phyloP scores from a whole-genome alignment of 345 rosid species.

The Hibiscus tridactylites region DNA sequence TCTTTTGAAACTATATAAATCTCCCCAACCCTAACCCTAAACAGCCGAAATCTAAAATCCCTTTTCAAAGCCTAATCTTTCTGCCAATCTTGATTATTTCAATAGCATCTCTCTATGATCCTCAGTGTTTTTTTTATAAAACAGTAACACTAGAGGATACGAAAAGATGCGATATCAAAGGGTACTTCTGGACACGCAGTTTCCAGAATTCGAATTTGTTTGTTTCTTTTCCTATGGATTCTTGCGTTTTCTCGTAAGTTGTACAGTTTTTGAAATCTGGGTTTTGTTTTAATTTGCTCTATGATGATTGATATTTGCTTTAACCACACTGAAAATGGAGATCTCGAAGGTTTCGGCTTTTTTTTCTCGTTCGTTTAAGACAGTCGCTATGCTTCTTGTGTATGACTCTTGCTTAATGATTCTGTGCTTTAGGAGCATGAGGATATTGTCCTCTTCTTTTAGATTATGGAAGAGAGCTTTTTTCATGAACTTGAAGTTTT shows the following conservation, averaged over 20 bases:
- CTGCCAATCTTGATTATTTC: neutral
- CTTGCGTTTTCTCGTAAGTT: slow-evolving; percentile 43
- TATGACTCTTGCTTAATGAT: slow-evolving; percentile 23
- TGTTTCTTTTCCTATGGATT: slow-evolving; percentile 9
- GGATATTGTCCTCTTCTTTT: slow-evolving; percentile 14
- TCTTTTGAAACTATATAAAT: neutral
- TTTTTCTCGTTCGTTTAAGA: slow-evolving; percentile 16
- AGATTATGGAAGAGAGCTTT: slow-evolving; percentile 29
- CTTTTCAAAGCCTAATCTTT: neutral
- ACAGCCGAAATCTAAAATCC: neutral
- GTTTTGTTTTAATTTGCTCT: slow-evolving; percentile 30
- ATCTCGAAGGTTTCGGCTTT: neutral
- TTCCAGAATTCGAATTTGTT: neutral
- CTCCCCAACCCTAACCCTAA: neutral
- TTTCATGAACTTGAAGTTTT: slow-evolving; percentile 14
- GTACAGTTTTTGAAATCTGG: slow-evolving; percentile 4
- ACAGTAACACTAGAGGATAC: neutral
- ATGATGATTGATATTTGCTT: slow-evolving; percentile 55
- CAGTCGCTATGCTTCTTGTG: neutral
- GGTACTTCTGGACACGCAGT: neutral
- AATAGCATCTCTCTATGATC: neutral
- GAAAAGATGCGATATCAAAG: neutral
- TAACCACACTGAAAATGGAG: slow-evolving; percentile 53
- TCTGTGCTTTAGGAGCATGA: slow-evolving; percentile 24
- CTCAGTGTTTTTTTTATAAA: neutral